Evolutionary conservation across 345 rosid species (phyloP).

Genomic region (Capsella bursapastoris): DNA sequence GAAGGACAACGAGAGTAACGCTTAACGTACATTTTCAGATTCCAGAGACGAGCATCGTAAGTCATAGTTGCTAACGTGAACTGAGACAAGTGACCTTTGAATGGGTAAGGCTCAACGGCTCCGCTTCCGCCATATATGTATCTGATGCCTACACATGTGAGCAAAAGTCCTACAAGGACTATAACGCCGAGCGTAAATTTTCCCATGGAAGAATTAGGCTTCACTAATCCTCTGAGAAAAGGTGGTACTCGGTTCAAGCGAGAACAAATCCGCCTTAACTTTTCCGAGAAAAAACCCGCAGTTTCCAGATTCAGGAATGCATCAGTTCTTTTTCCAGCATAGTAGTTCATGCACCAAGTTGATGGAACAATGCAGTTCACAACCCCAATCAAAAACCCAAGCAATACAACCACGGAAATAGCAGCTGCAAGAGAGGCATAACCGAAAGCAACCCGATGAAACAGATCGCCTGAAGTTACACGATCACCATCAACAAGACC

Average conservation of each 20-base stretch:
- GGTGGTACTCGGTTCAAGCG: slow-evolving; percentile 70
- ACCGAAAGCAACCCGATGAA: slow-evolving; percentile 66
- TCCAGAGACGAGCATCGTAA: slow-evolving; percentile 96
- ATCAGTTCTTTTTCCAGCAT: slow-evolving; percentile 63
- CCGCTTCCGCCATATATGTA: slow-evolving; percentile 84
- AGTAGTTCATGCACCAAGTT: slow-evolving; percentile 73
- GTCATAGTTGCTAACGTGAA: slow-evolving; percentile 95
- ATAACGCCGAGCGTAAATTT: slow-evolving; percentile 54
- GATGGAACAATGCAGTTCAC: slow-evolving; percentile 86
- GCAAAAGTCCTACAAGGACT: slow-evolving; percentile 55
- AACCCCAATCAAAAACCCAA: slow-evolving; percentile 71
- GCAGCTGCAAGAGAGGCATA: slow-evolving; percentile 70
- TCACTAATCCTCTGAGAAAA: slow-evolving; percentile 65
- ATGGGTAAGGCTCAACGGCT: slow-evolving; percentile 67
- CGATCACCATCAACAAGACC: slow-evolving; percentile 92
- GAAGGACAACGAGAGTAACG: slow-evolving; percentile 96
- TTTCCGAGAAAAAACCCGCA: slow-evolving; percentile 57
- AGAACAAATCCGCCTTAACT: slow-evolving; percentile 69
- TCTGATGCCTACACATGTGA: slow-evolving; percentile 61
- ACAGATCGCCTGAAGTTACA: slow-evolving; percentile 72
- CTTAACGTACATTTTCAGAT: slow-evolving; percentile 85
- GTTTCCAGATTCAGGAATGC: slow-evolving; percentile 57
- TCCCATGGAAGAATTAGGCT: slow-evolving; percentile 57
- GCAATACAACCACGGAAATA: slow-evolving; percentile 51
- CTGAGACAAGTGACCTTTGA: slow-evolving; percentile 77